Base-by-base conservation (phyloP, 805 yeast genomes). In the Wickerhamiella galacta region DNA sequence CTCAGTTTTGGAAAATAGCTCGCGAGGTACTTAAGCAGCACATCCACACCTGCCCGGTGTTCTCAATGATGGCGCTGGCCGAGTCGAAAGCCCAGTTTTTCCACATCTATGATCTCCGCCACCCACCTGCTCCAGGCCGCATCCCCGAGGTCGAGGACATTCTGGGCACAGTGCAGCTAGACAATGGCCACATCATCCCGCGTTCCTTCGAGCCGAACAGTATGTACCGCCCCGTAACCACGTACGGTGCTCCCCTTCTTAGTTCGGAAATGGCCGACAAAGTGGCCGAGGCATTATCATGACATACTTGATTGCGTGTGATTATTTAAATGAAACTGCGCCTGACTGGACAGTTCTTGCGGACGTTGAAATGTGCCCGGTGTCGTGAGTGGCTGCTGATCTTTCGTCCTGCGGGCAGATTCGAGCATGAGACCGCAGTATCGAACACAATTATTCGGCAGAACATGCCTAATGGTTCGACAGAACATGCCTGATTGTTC, bases 71-170 rank as follows among this genome's bases (percentile, higher is more conserved):
- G 18, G 60, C 57, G 1, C 44, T 48, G 1, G 51, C 49, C 20
- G 53, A 54, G 26, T 41, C 66, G 41, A 66, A 66, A 10, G 57
- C 57, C 15, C 55, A 65, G 0, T 72, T 56, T 49, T 68, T 76
- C 75, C 81, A 83, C 6, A 66, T 80, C 28, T 75, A 68, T 42
- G 93, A 79, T 48, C 60, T 74, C 39, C 61, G 90, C 37, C 68
- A 63, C 30, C 63, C 70, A 1, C 82, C 87, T 1, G 56, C 65
- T 16, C 69, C 66, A 39, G 75, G 75, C 21, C 60, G 90, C 41
- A 66, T 64, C 10, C 81, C 87, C 1, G 77, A 73, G 15, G 66
- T 75, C 6, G 80, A 75, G 39, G 77, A 75, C 43, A 70, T 72
- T 2, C 59, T 71, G 32, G 93, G 92, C 1, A 75, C 73, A 45